Percentiles rank a stretch among this genome's conserved stretches.
These are phyloP conservation scores for Chrysosporium keratinophilum DNA, from an alignment of 2,329 filamentous ascomycete species.

Conservation along the genomic window DNA sequence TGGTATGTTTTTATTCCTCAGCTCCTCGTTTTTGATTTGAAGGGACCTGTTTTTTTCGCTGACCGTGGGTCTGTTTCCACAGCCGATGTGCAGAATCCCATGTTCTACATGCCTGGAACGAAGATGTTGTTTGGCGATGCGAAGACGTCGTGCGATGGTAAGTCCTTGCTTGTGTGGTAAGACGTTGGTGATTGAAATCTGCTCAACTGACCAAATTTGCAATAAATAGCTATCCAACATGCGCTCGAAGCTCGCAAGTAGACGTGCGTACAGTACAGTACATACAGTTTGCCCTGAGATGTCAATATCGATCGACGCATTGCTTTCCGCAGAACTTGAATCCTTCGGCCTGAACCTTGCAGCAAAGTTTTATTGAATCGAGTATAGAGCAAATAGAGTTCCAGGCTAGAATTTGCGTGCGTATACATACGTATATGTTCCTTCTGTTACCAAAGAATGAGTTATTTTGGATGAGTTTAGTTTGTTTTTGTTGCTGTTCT, in stretches of 20 bases:
- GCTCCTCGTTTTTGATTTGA: constrained; percentile 1
- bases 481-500: too few relatives aligned
- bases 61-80: constrained; percentile 2
- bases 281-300: too few relatives aligned
- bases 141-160: constrained; percentile 69
- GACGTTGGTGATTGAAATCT: background rate
- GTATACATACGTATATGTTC: background rate
- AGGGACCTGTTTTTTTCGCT: background rate
- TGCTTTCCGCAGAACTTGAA: background rate
- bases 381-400: constrained; percentile 8
- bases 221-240: constrained; percentile 16
- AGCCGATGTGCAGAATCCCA: constrained; percentile 84
- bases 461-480: background rate
- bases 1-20: constrained; percentile 42
- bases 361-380: constrained; percentile 3
- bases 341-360: background rate
- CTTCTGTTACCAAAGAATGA: background rate
- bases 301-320: background rate
- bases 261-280: background rate
- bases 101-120: constrained; percentile 85
- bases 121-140: constrained; percentile 91
- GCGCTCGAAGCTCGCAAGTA: constrained; percentile 16
- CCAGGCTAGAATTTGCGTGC: constrained; percentile 6
- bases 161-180: constrained; percentile 21
- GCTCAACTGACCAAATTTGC: background rate